Base-by-base conservation (phyloP, 2,329 filamentous ascomycete genomes). In the Hymenoscyphus albidus region DNA sequence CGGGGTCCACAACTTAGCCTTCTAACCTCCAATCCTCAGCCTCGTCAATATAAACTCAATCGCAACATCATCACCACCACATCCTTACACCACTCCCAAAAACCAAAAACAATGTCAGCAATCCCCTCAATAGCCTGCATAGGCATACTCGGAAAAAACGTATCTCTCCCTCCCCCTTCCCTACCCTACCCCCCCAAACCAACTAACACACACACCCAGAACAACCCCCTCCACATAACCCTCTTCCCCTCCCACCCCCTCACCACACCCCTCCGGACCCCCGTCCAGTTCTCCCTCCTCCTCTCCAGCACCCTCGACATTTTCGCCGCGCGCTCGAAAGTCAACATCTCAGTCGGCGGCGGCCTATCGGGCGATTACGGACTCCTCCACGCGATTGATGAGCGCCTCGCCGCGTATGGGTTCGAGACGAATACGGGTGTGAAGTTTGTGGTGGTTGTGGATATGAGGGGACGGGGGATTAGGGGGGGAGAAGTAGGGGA, bases 341-440 rank as follows among this genome's bases (percentile, higher is more conserved):
- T 87, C 73, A 89, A 90, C 72, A 85, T 84, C 27, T 76, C 78
- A 57, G 76, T 78, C 62, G 77, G 77, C 56, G 77, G 78, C 32
- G 80, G 81, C 9, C 78, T 86, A 55, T 90, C 92, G 60, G 93
- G 95, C 71, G 94, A 98, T 76, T 89, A 95, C 70, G 94, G 95
- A 38, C 85, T 98, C 13, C 84, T 99, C 60, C 94, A 98, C 79
- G 93, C 93, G 65, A 84, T 98, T 65, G 95, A 98, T 80, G 94
- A 99, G 79, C 86, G 93, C 32, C 84, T 98, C 58, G 93, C 93
- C 42, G 90, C 93, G 70, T 99, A 98, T 80, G 95, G 95, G 73
- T 97, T 92, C 87, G 86, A 98, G 78, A 97, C 95, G 64, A 98
- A 97, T 78, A 98, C 95, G 0, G 93, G 93, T 51, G 87, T 97